These are phyloP conservation scores for Waltergamsia citrina DNA, from an alignment of 2,329 filamentous ascomycete genomes.

Conservation along the genomic window DNA sequence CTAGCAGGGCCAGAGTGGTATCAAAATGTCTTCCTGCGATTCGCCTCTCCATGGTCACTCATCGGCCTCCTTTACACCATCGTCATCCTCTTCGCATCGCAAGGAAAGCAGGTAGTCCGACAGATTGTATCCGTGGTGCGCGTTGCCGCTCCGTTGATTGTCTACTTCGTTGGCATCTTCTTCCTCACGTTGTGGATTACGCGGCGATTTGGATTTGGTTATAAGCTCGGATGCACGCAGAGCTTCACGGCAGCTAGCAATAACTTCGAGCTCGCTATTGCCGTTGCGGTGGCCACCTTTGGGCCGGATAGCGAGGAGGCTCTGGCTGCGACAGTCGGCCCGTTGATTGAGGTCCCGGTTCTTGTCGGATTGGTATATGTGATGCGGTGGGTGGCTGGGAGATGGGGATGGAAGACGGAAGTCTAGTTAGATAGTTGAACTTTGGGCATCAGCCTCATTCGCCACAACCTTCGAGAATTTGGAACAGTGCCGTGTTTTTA, in stretches of 20 bases:
- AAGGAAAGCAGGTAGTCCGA: conserved; percentile 66
- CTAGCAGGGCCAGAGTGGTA: conserved; percentile 52
- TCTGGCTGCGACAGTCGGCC: conserved; percentile 73
- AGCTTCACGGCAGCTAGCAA: conserved; percentile 88
- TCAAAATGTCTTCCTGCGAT: conserved; percentile 58
- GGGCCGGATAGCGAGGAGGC: conserved; percentile 72
- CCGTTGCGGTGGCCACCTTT: conserved; percentile 74
- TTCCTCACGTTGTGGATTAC: conserved; percentile 54
- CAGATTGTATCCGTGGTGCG: conserved; percentile 78
- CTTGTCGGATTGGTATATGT: conserved; percentile 69
- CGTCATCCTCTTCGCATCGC: conserved; percentile 73
- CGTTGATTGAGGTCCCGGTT: conserved; percentile 80
- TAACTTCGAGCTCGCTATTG: conserved; percentile 88
- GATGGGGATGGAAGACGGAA: conserved; percentile 39
- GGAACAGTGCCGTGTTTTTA: conserved; percentile 22
- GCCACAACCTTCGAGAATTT: conserved; percentile 16
- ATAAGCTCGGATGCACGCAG: conserved; percentile 62
- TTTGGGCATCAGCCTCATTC: neutral
- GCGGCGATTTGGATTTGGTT: conserved; percentile 62
- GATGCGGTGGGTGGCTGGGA: conserved; percentile 47
- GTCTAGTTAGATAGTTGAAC: neutral
- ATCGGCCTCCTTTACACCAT: conserved; percentile 84
- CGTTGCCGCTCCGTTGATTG: conserved; percentile 69
- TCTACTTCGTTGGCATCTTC: conserved; percentile 76
- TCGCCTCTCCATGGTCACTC: conserved; percentile 63